Evolutionary conservation across 1,284 basidiomycete genomes (phyloP).

Genomic region (Leccinum ponderosum): DNA sequence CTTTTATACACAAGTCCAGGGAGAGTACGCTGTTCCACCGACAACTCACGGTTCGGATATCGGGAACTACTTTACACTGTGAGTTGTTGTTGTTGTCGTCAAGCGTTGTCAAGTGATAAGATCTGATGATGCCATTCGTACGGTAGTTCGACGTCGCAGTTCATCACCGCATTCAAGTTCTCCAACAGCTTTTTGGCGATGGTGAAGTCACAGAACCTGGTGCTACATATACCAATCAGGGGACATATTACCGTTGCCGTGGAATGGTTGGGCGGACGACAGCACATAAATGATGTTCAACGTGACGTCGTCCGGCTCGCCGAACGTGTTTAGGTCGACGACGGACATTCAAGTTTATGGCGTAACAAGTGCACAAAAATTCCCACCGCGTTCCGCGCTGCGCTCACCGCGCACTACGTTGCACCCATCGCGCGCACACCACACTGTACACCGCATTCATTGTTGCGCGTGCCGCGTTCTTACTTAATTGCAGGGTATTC

Average conservation of each 20-base stretch:
- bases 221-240: conserved; percentile 12
- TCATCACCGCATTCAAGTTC: conserved; percentile 26
- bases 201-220: conserved; percentile 13
- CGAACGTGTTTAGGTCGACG: conserved; percentile 2
- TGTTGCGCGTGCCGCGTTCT: too few relatives aligned
- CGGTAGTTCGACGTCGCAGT: conserved; percentile 16
- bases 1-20: conserved; percentile 1
- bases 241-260: conserved; percentile 18
- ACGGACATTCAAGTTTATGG: too few relatives aligned
- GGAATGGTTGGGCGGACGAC: conserved; percentile 13
- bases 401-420: too few relatives aligned
- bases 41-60: conserved; percentile 8
- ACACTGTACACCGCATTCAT: too few relatives aligned
- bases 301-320: conserved; percentile 5
- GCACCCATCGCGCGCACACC: too few relatives aligned
- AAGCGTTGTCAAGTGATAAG: not conserved
- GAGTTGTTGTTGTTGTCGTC: not conserved
- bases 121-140: not conserved
- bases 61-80: not conserved
- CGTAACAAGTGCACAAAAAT: too few relatives aligned
- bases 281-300: conserved; percentile 14
- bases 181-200: conserved; percentile 25
- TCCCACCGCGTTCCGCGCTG: too few relatives aligned
- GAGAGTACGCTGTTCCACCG: conserved; percentile 9
- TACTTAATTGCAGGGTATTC: too few relatives aligned